Percentiles rank a stretch among this genome's conserved stretches.
These are phyloP conservation scores for Naumovozyma dairenensis DNA, from an alignment of 805 yeast genomes.

Conservation along the genomic window DNA sequence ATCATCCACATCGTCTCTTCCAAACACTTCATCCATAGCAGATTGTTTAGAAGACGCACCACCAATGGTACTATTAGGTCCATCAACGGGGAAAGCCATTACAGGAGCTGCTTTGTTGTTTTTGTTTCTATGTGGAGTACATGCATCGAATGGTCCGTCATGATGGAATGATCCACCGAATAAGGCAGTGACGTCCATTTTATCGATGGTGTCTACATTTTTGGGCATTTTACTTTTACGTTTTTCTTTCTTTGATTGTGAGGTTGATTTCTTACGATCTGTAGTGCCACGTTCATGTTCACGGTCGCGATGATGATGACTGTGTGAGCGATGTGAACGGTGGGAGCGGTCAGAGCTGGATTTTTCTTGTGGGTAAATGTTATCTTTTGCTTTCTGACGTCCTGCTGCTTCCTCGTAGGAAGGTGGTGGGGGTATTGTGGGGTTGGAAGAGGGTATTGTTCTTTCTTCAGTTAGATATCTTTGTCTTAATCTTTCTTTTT, in stretches of 20 bases:
- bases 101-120: constrained; percentile 75
- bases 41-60: constrained; percentile 59
- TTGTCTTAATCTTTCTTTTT: constrained; percentile 25
- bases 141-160: constrained; percentile 98
- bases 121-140: constrained; percentile 92
- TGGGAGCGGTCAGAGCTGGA: constrained; percentile 4
- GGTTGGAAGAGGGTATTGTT: background rate
- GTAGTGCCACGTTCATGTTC: constrained; percentile 4
- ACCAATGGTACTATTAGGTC: constrained; percentile 51
- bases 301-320: constrained; percentile 2
- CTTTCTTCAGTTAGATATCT: constrained; percentile 22
- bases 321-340: background rate
- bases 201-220: constrained; percentile 88
- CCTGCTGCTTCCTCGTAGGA: constrained; percentile 32
- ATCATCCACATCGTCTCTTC: constrained; percentile 43
- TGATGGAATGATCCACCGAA: constrained; percentile 95
- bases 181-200: constrained; percentile 89
- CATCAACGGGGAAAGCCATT: constrained; percentile 88
- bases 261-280: constrained; percentile 7
- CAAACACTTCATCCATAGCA: constrained; percentile 69
- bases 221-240: constrained; percentile 40
- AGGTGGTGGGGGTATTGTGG: constrained; percentile 8
- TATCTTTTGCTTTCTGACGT: constrained; percentile 2
- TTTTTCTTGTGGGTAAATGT: constrained; percentile 12
- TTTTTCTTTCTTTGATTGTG: constrained; percentile 23